Evolutionary conservation across 345 rosid species (phyloP).

Genomic region (Noccaea bulbosa): DNA sequence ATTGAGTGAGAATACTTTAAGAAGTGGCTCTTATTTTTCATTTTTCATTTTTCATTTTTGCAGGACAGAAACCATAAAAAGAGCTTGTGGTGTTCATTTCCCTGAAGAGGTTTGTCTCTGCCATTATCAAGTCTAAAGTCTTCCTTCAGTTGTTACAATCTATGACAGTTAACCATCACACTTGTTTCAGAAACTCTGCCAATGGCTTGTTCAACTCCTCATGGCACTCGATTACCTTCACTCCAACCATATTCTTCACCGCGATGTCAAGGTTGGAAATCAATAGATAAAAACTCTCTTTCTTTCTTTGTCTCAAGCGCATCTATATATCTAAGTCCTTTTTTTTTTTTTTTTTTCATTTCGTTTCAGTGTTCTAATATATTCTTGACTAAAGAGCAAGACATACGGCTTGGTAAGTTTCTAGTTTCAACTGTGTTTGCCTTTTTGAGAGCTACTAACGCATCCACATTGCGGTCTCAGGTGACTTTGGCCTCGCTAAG

Average conservation of each 20-base stretch:
- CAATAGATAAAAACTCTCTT: neutral
- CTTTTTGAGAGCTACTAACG: neutral
- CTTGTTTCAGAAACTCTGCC: constrained; percentile 74
- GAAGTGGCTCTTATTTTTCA: constrained; percentile 18
- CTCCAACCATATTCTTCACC: constrained; percentile 80
- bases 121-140: neutral
- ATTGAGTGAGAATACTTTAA: neutral
- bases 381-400: constrained; percentile 88
- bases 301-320: constrained; percentile 16
- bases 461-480: constrained; percentile 49
- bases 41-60: constrained; percentile 30
- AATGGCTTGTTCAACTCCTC: constrained; percentile 84
- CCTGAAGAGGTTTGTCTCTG: constrained; percentile 71
- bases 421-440: neutral
- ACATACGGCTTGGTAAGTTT: constrained; percentile 79
- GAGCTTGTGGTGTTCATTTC: constrained; percentile 68
- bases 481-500: constrained; percentile 99
- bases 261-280: constrained; percentile 71
- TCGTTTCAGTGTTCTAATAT: constrained; percentile 88
- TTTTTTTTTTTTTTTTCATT: constrained; percentile 42
- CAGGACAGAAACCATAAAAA: constrained; percentile 92
- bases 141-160: constrained; percentile 11
- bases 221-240: constrained; percentile 84
- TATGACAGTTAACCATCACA: neutral
- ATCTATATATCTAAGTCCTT: constrained; percentile 35